Percentiles rank a stretch among this genome's conserved stretches.
These are phyloP conservation scores for Nakaseomyces nivariensis DNA, from an alignment of 1,139 yeast species.

Conservation along the genomic window DNA sequence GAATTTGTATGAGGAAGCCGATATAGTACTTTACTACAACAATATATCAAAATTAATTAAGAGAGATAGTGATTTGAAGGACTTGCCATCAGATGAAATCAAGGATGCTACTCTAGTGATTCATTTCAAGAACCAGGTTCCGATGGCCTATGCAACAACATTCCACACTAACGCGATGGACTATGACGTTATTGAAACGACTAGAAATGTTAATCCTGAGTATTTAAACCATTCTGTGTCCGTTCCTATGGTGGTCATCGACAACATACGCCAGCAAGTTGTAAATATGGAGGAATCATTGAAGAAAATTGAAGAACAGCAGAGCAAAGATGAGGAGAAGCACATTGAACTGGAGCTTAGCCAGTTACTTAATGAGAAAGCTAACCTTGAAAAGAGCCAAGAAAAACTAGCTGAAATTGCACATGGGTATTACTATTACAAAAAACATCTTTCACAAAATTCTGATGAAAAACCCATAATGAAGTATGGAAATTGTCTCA, in stretches of 20 bases:
- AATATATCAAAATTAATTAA: not conserved
- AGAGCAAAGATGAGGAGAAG: not conserved
- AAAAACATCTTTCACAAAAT: constrained; percentile 10
- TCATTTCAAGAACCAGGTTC: not conserved
- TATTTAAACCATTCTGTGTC: not conserved
- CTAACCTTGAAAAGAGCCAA: constrained; percentile 6
- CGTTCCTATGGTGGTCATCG: not conserved
- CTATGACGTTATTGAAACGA: not conserved
- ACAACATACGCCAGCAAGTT: constrained; percentile 1
- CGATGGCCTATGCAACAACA: not conserved
- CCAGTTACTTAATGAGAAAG: constrained; percentile 5
- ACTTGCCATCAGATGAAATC: not conserved
- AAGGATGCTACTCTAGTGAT: not conserved
- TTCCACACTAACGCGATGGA: not conserved
- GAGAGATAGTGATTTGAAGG: not conserved
- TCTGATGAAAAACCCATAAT: constrained; percentile 6
- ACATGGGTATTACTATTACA: constrained; percentile 9
- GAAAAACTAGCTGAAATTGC: constrained; percentile 7
- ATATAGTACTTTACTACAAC: not conserved
- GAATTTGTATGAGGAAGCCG: not conserved
- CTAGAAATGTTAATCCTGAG: not conserved
- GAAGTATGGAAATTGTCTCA: constrained; percentile 5
- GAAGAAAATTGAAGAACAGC: not conserved
- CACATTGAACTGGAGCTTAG: not conserved
- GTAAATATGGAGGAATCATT: not conserved